Conservation (phyloP, 2,329 filamentous ascomycete species). For the Pseudopithomyces maydicus region DNA sequence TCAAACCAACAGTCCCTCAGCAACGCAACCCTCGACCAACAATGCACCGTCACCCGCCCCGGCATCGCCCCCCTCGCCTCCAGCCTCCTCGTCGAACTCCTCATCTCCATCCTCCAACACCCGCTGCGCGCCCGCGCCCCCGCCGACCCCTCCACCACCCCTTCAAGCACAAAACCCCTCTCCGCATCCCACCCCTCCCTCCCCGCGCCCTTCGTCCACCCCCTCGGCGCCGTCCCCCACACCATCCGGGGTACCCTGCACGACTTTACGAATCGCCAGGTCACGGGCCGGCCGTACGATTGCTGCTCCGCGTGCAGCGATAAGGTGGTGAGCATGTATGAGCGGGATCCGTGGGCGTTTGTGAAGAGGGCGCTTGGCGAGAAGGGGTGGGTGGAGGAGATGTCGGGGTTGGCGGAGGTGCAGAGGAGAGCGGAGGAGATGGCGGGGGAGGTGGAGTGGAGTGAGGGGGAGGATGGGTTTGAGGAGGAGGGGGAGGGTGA, state of each 20-base stretch:
- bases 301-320: slow-evolving; percentile 81
- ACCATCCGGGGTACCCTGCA: slow-evolving; percentile 79
- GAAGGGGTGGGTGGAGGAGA: slow-evolving; percentile 77
- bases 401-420: slow-evolving; percentile 75
- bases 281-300: slow-evolving; percentile 76
- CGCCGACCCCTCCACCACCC: slow-evolving; percentile 17
- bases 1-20: slow-evolving; percentile 77
- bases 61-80: slow-evolving; percentile 93
- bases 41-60: slow-evolving; percentile 95
- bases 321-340: slow-evolving; percentile 71
- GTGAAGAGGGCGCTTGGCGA: slow-evolving; percentile 75
- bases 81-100: slow-evolving; percentile 84
- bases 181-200: slow-evolving; percentile 34
- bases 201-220: slow-evolving; percentile 56
- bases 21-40: slow-evolving; percentile 93
- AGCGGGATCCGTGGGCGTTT: slow-evolving; percentile 73
- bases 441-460: slow-evolving; percentile 63
- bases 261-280: slow-evolving; percentile 74
- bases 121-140: slow-evolving; percentile 48
- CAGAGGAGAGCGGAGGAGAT: slow-evolving; percentile 55
- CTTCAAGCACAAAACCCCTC: slow-evolving; percentile 8
- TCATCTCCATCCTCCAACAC: slow-evolving; percentile 84
- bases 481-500: slow-evolving; percentile 13
- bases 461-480: slow-evolving; percentile 63
- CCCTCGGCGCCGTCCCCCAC: slow-evolving; percentile 75